Base-by-base conservation (phyloP, 2,329 filamentous ascomycete genomes). In the Colletotrichum trifolii region DNA sequence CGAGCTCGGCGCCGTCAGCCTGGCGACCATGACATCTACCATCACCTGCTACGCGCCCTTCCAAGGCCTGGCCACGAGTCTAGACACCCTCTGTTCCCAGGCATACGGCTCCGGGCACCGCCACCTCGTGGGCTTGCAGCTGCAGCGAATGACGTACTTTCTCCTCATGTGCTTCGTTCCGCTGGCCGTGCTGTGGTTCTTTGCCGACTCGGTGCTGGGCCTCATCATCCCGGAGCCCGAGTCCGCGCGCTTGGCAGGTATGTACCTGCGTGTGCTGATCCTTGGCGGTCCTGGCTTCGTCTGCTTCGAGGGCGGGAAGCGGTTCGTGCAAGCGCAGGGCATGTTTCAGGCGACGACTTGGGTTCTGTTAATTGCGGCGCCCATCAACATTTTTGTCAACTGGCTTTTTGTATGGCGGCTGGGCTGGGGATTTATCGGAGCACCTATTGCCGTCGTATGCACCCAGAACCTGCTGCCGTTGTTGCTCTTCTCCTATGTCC, bases 21-120 rank as follows among this genome's bases (percentile, higher is more conserved):
- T 82, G 70, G 79, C 80, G 67, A 89, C 89, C 71, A 95, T 95
- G 92, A 92, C 91, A 2, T 90, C 90, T 35, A 93, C 89, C 68
- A 94, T 96, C 70, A 91, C 87, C 12, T 92, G 91, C 63, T 90
- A 91, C 71, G 91, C 90, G 0, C 88, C 92, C 13, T 91, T 92
- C 73, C 91, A 94, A 73, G 91, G 94, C n/a, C 84, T 98, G 12
- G 91, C 94, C 1, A 98, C 95, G 5, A 93, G 91, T 68, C 83
- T 98, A 42, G 95, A 98, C 77, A 98, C 95, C 0, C 87, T 98
- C 2, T 97, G 95, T 76, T 88, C 95, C 0, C 95, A 98, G 77
- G 95, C 96, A 0, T 98, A 96, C 74, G 95, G 96, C 2, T 96
- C 92, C 1, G 95, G 95, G 0, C 91, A 91, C 75, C 96, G 91